Evolutionary conservation across 139 green algal species (phyloP), one percentile per base, ranked within the genome.

Genomic region (Micractinium sp.): DNA sequence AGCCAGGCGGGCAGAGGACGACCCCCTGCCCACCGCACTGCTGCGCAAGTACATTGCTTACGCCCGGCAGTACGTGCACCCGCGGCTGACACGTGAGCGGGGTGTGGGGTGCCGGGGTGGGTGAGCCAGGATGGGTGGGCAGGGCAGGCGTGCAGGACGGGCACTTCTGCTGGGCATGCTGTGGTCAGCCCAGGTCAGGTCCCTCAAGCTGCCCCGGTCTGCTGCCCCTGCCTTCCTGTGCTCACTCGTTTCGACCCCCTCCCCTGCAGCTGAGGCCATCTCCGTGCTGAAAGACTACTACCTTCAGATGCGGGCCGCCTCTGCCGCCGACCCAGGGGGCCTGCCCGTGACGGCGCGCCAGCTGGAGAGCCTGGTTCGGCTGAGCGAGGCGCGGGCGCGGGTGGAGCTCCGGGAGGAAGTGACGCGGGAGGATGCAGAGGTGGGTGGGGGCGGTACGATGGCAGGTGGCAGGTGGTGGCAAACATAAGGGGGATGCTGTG

Each of bases 41-140:
- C 88, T 99, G 71, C 93, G 92, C 61, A 98, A 97, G 93, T 99
- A 97, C 94, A 96, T 99, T 36, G 93, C 96, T 0, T 99, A 99
- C 89, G 97, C 97, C 3, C 86, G 94, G n/a, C 75, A 95, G 87
- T 96, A 98, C 88, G 93, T 95, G 63, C 90, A 95, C 36, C 97
- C 97, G 0, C 81, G 87, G 39, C 90, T 99, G 13, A 93, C 93
- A n/a, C 31, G 96, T 96, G 96, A 5, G 86, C 25, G 2, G 14
- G 7, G 7, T 2, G 3, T 5, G 27, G 71, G 16, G 71, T 20
- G 14, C 1, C 3, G 71, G 14, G 3, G 27, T 16, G 3, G 38
- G 78, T 29, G 12, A 18, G 13, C 15, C 7, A 63, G 36, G 19
- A n/a, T 7, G 74, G 27, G 74, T 19, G 36, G 36, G 20, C 35